Evolutionary conservation across 768 basidiomycete genomes (phyloP).

Genomic region (Hebeloma cylindrosporum): DNA sequence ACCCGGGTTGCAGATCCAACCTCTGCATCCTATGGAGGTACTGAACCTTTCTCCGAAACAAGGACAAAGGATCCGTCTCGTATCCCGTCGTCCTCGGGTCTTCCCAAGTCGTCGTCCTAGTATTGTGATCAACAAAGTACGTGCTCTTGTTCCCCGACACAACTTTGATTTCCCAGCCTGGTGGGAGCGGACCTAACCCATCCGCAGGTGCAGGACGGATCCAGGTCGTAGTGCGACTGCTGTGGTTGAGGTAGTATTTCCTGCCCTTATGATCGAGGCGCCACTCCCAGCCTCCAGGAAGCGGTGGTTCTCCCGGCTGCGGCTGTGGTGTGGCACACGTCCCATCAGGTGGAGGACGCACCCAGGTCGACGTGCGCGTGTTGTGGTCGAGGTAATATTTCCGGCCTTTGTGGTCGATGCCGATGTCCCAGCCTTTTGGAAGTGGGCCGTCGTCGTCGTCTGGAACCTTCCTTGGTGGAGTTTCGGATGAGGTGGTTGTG

Average conservation of each 20-base stretch:
- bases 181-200: constrained; percentile 56
- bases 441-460: constrained; percentile 12
- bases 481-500: neutral
- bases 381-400: constrained; percentile 87
- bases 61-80: constrained; percentile 78
- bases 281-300: constrained; percentile 23
- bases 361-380: constrained; percentile 77
- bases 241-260: constrained; percentile 25
- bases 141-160: constrained; percentile 78
- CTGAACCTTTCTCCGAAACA: constrained; percentile 85
- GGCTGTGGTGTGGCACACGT: constrained; percentile 23
- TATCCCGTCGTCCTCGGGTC: constrained; percentile 83
- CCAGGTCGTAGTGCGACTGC: constrained; percentile 26
- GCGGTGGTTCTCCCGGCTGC: constrained; percentile 12
- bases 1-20: constrained; percentile 53
- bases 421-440: constrained; percentile 25
- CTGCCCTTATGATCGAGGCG: constrained; percentile 19
- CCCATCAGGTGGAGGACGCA: constrained; percentile 33
- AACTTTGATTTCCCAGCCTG: constrained; percentile 83
- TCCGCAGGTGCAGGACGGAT: constrained; percentile 26
- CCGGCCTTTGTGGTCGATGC: constrained; percentile 48
- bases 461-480: neutral
- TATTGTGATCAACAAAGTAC: constrained; percentile 68
- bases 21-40: constrained; percentile 91
- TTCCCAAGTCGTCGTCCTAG: constrained; percentile 91